Conservation (phyloP, 108 stramenopile species). For the Fistulifera solaris region DNA sequence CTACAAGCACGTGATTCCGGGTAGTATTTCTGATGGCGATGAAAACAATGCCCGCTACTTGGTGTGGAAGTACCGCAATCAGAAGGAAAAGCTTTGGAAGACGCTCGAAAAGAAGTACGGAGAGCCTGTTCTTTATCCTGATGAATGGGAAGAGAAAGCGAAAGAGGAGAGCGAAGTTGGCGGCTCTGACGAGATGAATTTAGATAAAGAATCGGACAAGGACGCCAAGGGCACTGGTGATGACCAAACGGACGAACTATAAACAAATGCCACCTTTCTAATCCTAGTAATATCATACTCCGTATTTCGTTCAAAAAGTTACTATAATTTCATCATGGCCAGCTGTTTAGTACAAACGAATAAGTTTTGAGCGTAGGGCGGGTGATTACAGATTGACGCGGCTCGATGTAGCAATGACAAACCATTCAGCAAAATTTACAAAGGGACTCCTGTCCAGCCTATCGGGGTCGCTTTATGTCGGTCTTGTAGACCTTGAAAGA, state of each 20-base stretch:
- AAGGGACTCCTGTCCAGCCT: conserved; percentile 35
- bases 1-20: conserved; percentile 69
- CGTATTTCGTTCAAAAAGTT: neutral
- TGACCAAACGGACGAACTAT: conserved; percentile 5
- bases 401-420: too few species aligned
- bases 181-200: conserved; percentile 37
- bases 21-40: conserved; percentile 70
- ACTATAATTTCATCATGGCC: neutral
- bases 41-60: conserved; percentile 58
- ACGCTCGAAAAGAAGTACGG: conserved; percentile 76
- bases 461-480: conserved; percentile 12
- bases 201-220: conserved; percentile 25
- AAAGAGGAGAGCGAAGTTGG: conserved; percentile 22
- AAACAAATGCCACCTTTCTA: neutral
- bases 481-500: conserved; percentile 33
- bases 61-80: conserved; percentile 73
- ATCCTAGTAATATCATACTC: neutral
- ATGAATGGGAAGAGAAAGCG: conserved; percentile 52
- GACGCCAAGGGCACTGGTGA: neutral
- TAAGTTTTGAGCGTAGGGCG: too few species aligned
- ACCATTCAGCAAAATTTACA: conserved; percentile 5
- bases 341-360: neutral
- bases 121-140: conserved; percentile 40
- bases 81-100: conserved; percentile 71
- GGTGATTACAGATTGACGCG: too few species aligned